Evolutionary conservation across 2,329 filamentous ascomycete genomes (phyloP).

Genomic region (Xylariaceae sp.): DNA sequence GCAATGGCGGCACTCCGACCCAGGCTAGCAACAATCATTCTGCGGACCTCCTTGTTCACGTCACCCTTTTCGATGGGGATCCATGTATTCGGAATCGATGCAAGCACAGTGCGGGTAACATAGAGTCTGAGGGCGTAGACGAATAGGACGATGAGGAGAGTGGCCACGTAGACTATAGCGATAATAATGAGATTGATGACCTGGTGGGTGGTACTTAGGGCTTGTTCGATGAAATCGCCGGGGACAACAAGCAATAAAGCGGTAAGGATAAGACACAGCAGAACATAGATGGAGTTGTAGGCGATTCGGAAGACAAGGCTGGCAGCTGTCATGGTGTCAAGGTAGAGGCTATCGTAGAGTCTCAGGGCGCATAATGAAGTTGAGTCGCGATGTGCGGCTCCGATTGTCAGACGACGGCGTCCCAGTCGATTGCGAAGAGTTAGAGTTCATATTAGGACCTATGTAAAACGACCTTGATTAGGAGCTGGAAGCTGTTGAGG

Average conservation of each 20-base stretch:
- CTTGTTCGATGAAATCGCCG: slow-evolving; percentile 80
- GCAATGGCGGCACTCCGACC: slow-evolving; percentile 80
- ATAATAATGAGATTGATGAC: slow-evolving; percentile 85
- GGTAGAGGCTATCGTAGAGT: slow-evolving; percentile 12
- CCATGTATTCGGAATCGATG: slow-evolving; percentile 84
- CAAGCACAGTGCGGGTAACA: slow-evolving; percentile 79
- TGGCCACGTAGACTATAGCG: slow-evolving; percentile 75
- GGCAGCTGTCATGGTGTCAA: slow-evolving; percentile 47
- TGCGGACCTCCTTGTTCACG: slow-evolving; percentile 74
- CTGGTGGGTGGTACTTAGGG: slow-evolving; percentile 64
- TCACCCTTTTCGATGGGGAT: slow-evolving; percentile 87
- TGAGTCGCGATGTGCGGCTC: slow-evolving; percentile 12
- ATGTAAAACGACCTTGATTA: too few relatives aligned
- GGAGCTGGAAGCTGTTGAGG: too few relatives aligned
- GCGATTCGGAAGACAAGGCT: slow-evolving; percentile 75
- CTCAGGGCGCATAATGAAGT: background rate
- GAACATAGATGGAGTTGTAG: slow-evolving; percentile 78
- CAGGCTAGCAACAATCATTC: slow-evolving; percentile 75
- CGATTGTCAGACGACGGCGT: slow-evolving; percentile 28
- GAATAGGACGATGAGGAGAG: slow-evolving; percentile 71
- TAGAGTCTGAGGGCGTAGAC: slow-evolving; percentile 87
- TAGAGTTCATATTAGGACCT: slow-evolving; percentile 34
- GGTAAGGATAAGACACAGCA: slow-evolving; percentile 76
- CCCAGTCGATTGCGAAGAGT: slow-evolving; percentile 19
- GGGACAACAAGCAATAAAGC: slow-evolving; percentile 80